Evolutionary conservation across 2,329 filamentous ascomycete species (phyloP), one percentile per base, ranked within the genome.

Genomic region (Microdochium paspali): DNA sequence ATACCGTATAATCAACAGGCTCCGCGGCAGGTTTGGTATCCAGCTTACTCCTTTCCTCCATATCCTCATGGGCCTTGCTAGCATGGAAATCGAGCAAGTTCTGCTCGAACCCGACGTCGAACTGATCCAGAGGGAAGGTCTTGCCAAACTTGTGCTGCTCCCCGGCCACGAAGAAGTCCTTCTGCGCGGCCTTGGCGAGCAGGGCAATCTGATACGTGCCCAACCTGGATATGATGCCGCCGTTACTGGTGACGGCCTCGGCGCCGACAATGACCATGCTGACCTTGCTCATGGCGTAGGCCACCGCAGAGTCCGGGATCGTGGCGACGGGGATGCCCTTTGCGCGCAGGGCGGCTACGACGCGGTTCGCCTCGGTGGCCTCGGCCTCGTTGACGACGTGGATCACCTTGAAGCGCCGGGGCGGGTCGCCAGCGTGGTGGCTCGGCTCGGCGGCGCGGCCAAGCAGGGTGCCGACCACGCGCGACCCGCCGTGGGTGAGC

Each of bases 71-170:
- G 13, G 15, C 46, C 32, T 52, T 54, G 45, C 35, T 49, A 18
- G 54, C 46, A 23, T 53, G 49, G 49, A 61, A 64, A 10, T 60
- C 52, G 44, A 64, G 64, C 3, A 75, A 61, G 1, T 61, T 61
- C 2, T 62, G 58, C 26, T 68, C 53, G 15, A 65, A 70, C n/a
- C 58, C 58, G 10, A 74, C 63, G 35, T 72, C 67, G 23, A 72
- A 61, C 66, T 95, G 89, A 52, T 84, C 82, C 21, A 93, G 70
- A 1, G 91, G 88, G 58, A 90, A 93, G 47, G 93, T 76, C 58
- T 90, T 79, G 43, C 94, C 89, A 61, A 98, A 96, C 69, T 98
- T 98, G 73, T 98, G 93, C 58, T 87, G 94, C 71, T 98, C 93
- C 1, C 86, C 86, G 4, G 93, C 90, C 18, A 95, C 90, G 60